phyloP scores from a whole-genome alignment of 768 basidiomycete species.

The Termitomyces sp. region DNA sequence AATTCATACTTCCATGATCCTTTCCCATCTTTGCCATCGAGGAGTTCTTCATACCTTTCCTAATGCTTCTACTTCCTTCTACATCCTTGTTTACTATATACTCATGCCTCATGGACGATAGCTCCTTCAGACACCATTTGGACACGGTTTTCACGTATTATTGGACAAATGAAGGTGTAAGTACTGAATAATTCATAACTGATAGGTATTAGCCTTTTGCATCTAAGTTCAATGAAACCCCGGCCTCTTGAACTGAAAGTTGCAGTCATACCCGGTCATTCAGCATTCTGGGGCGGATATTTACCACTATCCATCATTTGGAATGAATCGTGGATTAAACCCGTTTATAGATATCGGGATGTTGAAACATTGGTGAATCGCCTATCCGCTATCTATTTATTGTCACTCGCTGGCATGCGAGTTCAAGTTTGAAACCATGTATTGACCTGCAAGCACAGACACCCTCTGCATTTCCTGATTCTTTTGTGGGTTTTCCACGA shows the following conservation, averaged over 20 bases:
- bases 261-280: background rate
- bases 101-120: background rate
- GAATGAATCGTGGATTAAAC: background rate
- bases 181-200: background rate
- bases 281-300: background rate
- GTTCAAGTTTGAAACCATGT: background rate
- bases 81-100: background rate
- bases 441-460: background rate
- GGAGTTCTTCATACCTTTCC: background rate
- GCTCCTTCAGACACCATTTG: background rate
- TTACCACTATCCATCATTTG: background rate
- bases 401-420: too few relatives aligned
- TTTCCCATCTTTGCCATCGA: background rate
- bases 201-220: too few relatives aligned
- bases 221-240: background rate
- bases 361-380: background rate
- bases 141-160: background rate
- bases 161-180: too few relatives aligned
- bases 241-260: background rate
- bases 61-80: background rate
- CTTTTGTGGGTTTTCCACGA: too few relatives aligned
- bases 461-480: too few relatives aligned
- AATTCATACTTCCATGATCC: background rate
- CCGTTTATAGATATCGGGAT: background rate
- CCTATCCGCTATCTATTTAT: too few relatives aligned